Evolutionary conservation across 2,329 filamentous ascomycete genomes (phyloP).

Genomic region (Ambrosiella xylebori): DNA sequence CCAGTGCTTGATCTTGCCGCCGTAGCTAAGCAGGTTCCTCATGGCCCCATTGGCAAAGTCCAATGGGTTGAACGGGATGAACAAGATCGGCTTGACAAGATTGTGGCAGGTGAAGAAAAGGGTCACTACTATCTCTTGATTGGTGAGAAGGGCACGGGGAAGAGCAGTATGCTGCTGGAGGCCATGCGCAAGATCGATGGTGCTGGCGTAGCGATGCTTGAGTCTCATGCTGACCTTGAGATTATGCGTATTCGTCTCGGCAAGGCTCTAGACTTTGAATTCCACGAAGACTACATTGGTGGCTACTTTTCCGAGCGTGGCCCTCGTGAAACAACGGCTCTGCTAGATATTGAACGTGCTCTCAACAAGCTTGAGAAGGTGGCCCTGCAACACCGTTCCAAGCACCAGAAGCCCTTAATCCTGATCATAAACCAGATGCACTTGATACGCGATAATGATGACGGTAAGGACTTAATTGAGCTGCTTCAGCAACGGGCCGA

Average conservation of each 20-base stretch:
- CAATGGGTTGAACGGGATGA: conserved; percentile 77
- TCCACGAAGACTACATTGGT: conserved; percentile 94
- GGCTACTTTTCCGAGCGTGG: conserved; percentile 89
- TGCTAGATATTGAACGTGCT: conserved; percentile 88
- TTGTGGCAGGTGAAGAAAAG: conserved; percentile 52
- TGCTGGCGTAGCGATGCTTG: conserved; percentile 83
- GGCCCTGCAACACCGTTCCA: conserved; percentile 51
- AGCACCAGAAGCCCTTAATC: conserved; percentile 54
- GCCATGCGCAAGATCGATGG: conserved; percentile 88
- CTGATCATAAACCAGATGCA: conserved; percentile 91
- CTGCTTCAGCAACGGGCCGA: conserved; percentile 90
- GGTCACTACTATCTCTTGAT: conserved; percentile 87
- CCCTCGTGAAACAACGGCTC: conserved; percentile 74
- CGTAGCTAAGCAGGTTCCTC: conserved; percentile 37
- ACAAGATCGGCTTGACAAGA: conserved; percentile 64
- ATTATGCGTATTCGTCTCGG: conserved; percentile 87
- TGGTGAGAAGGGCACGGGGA: conserved; percentile 91
- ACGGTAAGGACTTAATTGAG: conserved; percentile 84
- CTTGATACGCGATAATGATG: conserved; percentile 75
- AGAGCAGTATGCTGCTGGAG: conserved; percentile 89
- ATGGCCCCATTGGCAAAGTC: conserved; percentile 19
- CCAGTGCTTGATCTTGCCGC: conserved; percentile 71
- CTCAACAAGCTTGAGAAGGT: conserved; percentile 98
- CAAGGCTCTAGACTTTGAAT: conserved; percentile 90
- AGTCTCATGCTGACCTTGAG: conserved; percentile 86